Base-by-base conservation (phyloP, 108 stramenopile species). In the Cyclostephanos invisitatus region DNA sequence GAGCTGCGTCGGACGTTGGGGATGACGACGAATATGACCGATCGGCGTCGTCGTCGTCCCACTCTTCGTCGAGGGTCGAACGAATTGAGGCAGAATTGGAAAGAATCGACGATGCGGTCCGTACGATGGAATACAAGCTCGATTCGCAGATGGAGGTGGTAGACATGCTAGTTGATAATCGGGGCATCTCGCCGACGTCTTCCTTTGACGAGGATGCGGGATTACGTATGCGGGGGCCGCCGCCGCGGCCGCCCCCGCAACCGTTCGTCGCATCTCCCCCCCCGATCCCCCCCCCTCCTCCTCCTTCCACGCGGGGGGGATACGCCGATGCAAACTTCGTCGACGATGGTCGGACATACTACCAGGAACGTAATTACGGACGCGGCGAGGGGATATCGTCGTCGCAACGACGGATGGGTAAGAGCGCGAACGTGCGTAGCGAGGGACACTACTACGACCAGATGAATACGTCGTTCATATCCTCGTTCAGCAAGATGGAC, bases 401-500 rank as follows among this genome's bases (percentile, higher is more conserved):
- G 5, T 37, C 35, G 36, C 59, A 60, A 37, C 15, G 36, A 38
- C 32, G 17, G 3, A 2, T 6, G 37, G 37, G 36, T 6, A 60
- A 60, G 0, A 60, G 59, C 29, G 36, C 36, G 37, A 60, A 60
- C 59, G 36, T 38, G 7, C 36, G 15, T 9, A 60, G 59, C 36
- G 35, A 29, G 17, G 59, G 59, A 0, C 29, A 60, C 38, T 37
- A 60, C 29, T 60, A 60, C 36, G 37, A 60, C 20, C 36, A 60
- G 20, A 36, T 5, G 29, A 60, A 60, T 38, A 18, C 35, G 20
- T 60, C 59, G 15, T 60, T 60, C 59, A 60, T 60, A 38, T 60
- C 59, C 2, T 35, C 59, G 37, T 60, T 60, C 29, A 60, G 59
- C 36, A 60, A 38, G 36, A 37, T 37, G 36, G 59, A 60, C 59